These are phyloP conservation scores for Teunomyces gatunensis DNA, from an alignment of 805 yeast genomes.

Conservation along the genomic window DNA sequence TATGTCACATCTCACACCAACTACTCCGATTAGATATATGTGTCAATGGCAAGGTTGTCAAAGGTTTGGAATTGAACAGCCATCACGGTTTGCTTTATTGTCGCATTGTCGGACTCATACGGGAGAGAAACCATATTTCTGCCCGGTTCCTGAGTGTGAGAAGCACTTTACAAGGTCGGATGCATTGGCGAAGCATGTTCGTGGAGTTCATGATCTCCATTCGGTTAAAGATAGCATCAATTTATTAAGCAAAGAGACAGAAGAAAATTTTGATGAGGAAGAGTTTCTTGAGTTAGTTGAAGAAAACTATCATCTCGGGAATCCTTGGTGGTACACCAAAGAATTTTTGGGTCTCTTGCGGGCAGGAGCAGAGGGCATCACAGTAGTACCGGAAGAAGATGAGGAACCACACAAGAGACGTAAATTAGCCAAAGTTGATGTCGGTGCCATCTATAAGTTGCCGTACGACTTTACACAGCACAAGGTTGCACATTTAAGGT, in stretches of 20 bases:
- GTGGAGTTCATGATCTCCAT: slow-evolving; percentile 56
- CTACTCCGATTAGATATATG: slow-evolving; percentile 35
- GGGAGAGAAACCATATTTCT: slow-evolving; percentile 60
- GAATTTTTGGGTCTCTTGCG: slow-evolving; percentile 25
- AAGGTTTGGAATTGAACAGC: slow-evolving; percentile 49
- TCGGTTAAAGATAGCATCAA: slow-evolving; percentile 32
- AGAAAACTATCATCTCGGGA: slow-evolving; percentile 31
- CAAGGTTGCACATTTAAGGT: slow-evolving; percentile 32
- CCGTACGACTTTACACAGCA: slow-evolving; percentile 34
- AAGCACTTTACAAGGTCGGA: slow-evolving; percentile 57
- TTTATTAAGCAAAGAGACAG: slow-evolving; percentile 24
- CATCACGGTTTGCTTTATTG: slow-evolving; percentile 55
- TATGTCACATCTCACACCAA: slow-evolving; percentile 15
- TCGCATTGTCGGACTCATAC: slow-evolving; percentile 67
- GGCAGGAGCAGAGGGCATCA: slow-evolving; percentile 8
- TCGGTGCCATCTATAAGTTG: slow-evolving; percentile 18
- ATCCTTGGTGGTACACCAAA: slow-evolving; percentile 44
- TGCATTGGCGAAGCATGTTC: slow-evolving; percentile 62
- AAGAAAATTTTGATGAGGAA: slow-evolving; percentile 20
- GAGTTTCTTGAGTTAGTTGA: slow-evolving; percentile 25
- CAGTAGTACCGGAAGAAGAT: not conserved
- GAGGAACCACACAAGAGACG: slow-evolving; percentile 3
- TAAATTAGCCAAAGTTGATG: slow-evolving; percentile 9
- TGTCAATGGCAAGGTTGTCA: slow-evolving; percentile 66
- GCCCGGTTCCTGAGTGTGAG: slow-evolving; percentile 66